These are phyloP conservation scores for Amesomyces nigricolor DNA, from an alignment of 2,329 filamentous ascomycete genomes.

Conservation along the genomic window DNA sequence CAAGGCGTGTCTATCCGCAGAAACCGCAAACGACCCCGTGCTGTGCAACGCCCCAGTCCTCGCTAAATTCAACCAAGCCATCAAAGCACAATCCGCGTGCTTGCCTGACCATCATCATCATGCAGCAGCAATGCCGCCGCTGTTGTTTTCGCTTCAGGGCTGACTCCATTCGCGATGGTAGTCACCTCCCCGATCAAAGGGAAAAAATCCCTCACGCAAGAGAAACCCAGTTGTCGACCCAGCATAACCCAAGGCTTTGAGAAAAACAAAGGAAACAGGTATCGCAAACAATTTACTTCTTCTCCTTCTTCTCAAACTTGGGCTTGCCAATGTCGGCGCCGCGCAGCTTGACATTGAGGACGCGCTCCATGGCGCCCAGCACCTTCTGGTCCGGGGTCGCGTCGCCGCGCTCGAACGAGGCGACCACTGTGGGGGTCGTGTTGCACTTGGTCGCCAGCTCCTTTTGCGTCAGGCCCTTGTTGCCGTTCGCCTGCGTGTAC, in stretches of 20 bases:
- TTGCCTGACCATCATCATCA: constrained; percentile 13
- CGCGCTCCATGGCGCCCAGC: constrained; percentile 69
- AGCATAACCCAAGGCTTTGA: neutral
- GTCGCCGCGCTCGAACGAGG: constrained; percentile 77
- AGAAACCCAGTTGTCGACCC: neutral
- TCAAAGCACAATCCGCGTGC: neutral
- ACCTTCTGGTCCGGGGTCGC: constrained; percentile 81
- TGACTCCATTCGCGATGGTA: neutral
- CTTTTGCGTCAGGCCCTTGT: constrained; percentile 90
- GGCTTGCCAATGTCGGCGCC: constrained; percentile 70
- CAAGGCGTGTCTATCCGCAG: constrained; percentile 14
- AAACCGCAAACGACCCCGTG: constrained; percentile 2
- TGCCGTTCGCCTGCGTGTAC: constrained; percentile 52
- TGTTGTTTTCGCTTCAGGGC: neutral
- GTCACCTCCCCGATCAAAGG: neutral
- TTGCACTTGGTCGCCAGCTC: constrained; percentile 81
- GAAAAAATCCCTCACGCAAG: neutral
- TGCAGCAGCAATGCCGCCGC: constrained; percentile 1
- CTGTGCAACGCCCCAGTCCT: constrained; percentile 14
- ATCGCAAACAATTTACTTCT: constrained; percentile 25
- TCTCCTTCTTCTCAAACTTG: constrained; percentile 32
- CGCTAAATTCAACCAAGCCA: constrained; percentile 16
- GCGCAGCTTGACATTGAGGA: constrained; percentile 82
- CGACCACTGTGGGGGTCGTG: constrained; percentile 72
- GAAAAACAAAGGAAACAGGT: neutral